These are phyloP conservation scores for Eucalyptus pauciflora DNA, from an alignment of 345 rosid species.

Conservation along the genomic window DNA sequence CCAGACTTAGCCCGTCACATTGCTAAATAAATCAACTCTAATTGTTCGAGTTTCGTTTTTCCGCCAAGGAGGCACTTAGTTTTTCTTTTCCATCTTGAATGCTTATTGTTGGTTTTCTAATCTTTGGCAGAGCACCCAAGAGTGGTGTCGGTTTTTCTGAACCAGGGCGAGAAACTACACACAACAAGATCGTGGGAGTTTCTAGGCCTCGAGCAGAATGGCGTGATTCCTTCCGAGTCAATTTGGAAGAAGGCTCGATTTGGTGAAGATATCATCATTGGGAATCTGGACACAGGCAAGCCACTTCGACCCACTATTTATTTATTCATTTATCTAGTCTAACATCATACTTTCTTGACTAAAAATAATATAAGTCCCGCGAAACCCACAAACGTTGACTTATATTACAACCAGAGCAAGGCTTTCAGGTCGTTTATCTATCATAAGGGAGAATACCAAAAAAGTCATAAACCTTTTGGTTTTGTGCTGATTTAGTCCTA, in stretches of 20 bases:
- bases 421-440: neutral
- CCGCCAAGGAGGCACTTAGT: neutral
- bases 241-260: conserved; percentile 63
- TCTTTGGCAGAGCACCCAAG: conserved; percentile 50
- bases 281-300: conserved; percentile 82
- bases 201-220: conserved; percentile 45
- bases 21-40: neutral
- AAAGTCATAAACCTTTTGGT: no score
- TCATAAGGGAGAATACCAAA: no score
- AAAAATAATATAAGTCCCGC: neutral
- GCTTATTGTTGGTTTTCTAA: neutral
- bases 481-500: no score
- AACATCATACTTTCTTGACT: neutral
- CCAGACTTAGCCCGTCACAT: neutral
- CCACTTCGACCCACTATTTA: neutral
- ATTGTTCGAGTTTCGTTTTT: neutral
- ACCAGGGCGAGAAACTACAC: conserved; percentile 58
- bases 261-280: conserved; percentile 75
- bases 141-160: conserved; percentile 67
- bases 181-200: conserved; percentile 96
- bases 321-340: neutral
- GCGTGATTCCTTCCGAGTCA: conserved; percentile 21
- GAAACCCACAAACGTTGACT: neutral
- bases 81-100: neutral
- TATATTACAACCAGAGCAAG: neutral